Evolutionary conservation across 345 rosid species (phyloP), one percentile per base, ranked within the genome.

Genomic region (Raphanus sativus): DNA sequence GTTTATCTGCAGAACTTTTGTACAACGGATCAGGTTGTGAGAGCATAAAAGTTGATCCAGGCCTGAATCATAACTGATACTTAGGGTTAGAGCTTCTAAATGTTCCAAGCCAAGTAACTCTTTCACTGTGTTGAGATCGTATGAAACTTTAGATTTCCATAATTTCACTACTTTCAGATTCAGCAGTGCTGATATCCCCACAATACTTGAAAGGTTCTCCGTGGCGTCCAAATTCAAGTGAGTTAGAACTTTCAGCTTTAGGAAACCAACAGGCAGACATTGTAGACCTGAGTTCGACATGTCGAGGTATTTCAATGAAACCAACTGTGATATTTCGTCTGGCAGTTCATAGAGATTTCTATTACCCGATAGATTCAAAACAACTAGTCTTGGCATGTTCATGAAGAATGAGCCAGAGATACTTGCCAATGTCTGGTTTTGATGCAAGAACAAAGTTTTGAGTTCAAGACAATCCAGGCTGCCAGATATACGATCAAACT

Each of bases 41-140:
- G 69, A 36, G 15, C 38, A 33, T 0, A 26, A 26, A 56, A 50
- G 7, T 1, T 21, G 54, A 16, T 65, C 15, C 10, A 64, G 26
- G 65, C 26, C 77, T 29, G 64, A 34, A 7, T 1, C 30, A 7
- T 2, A 9, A 17, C 1, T 0, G 1, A 75, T 38, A 12, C 7
- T 2, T 50, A 75, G 10, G n/a, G 36, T 36, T 26, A 75, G 0
- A 13, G 28, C 0, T 29, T 75, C 33, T 30, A 75, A 12, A 16
- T 60, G 67, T 58, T 75, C 50, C 12, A 67, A 75, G 32, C 1
- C 30, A 28, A 2, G 60, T 6, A 75, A 7, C 73, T 75, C 60
- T 28, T 75, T 6, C 30, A 66, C 17, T 12, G 50, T 29, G 55
- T 12, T 25, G 40, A 0, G 7, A 36, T 28, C 8, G 1, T 1